Percentiles rank a stretch among this genome's conserved stretches.
phyloP scores from a whole-genome alignment of 257 asterid species.

The Gentiana macrophylla region DNA sequence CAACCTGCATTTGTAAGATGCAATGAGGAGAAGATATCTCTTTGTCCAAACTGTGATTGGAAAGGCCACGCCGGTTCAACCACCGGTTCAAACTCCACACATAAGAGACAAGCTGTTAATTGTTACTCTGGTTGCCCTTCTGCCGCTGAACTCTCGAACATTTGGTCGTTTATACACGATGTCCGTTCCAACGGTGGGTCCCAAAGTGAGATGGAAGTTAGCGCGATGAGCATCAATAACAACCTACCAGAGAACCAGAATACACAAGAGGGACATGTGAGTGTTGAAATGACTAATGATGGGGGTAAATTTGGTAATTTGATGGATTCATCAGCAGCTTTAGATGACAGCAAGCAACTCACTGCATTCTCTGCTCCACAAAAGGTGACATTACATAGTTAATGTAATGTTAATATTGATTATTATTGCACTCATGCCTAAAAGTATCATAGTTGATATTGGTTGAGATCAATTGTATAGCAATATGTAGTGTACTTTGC shows the following conservation, averaged over 20 bases:
- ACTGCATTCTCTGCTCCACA: constrained; percentile 30
- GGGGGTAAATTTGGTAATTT: constrained; percentile 26
- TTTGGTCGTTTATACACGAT: constrained; percentile 59
- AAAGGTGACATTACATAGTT: constrained; percentile 29
- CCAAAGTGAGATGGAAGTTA: constrained; percentile 43
- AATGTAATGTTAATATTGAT: not conserved
- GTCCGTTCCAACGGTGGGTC: constrained; percentile 36
- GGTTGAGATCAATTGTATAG: no score
- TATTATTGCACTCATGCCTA: no score
- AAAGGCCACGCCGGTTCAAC: constrained; percentile 37
- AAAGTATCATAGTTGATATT: no score
- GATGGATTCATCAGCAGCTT: constrained; percentile 27
- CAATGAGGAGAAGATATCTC: constrained; percentile 52
- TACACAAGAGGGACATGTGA: constrained; percentile 18
- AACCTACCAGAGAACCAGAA: constrained; percentile 17
- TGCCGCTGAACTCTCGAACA: constrained; percentile 59
- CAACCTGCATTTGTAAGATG: constrained; percentile 72
- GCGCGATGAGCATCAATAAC: constrained; percentile 44
- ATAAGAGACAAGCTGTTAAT: constrained; percentile 51
- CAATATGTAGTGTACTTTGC: not conserved
- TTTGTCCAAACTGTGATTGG: constrained; percentile 87
- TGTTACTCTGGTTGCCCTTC: constrained; percentile 88
- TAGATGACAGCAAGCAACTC: constrained; percentile 20
- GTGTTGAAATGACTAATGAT: constrained; percentile 16
- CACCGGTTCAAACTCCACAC: constrained; percentile 32